Conservation (phyloP, 345 rosid species). For the Cardamine resedifolia region DNA sequence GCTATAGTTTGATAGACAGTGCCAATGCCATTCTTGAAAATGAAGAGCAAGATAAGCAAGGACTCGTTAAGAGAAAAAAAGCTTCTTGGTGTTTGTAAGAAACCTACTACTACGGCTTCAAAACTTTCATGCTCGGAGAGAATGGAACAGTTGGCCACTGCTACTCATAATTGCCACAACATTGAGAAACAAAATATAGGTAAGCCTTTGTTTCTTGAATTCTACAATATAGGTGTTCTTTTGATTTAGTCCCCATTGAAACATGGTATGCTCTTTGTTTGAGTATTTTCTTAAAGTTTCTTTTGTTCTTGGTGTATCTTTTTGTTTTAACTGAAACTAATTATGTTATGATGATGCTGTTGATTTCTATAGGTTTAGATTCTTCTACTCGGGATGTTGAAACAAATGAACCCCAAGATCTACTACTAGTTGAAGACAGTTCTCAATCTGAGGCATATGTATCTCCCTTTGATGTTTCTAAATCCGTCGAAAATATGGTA, state of each 20-base stretch:
- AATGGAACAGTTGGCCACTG: slow-evolving; percentile 4
- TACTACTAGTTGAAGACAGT: not conserved
- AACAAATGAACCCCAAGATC: not conserved
- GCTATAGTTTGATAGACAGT: not conserved
- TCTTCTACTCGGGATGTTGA: slow-evolving; percentile 5
- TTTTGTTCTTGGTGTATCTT: not conserved
- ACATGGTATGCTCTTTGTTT: not conserved
- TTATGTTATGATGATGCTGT: not conserved
- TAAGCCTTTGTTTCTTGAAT: not conserved
- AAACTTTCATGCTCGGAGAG: not conserved
- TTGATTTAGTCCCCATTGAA: not conserved
- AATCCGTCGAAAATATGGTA: not conserved
- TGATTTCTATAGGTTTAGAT: slow-evolving; percentile 1
- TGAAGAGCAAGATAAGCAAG: slow-evolving; percentile 20
- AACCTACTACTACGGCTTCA: not conserved
- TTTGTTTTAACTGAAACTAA: not conserved
- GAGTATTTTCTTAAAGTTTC: not conserved
- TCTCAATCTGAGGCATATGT: slow-evolving; percentile 1
- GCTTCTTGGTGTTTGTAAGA: slow-evolving; percentile 15
- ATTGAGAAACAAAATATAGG: not conserved
- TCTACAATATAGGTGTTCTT: not conserved
- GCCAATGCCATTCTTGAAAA: slow-evolving; percentile 15
- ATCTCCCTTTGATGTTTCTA: slow-evolving; percentile 11
- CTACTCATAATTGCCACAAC: not conserved
- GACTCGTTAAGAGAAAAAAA: slow-evolving; percentile 2